A percentile compares a stretch with the other conserved stretches of the same genome.
Evolutionary conservation across 148 eudicot species (phyloP).

Genomic region (Fagopyrum homotropicum): DNA sequence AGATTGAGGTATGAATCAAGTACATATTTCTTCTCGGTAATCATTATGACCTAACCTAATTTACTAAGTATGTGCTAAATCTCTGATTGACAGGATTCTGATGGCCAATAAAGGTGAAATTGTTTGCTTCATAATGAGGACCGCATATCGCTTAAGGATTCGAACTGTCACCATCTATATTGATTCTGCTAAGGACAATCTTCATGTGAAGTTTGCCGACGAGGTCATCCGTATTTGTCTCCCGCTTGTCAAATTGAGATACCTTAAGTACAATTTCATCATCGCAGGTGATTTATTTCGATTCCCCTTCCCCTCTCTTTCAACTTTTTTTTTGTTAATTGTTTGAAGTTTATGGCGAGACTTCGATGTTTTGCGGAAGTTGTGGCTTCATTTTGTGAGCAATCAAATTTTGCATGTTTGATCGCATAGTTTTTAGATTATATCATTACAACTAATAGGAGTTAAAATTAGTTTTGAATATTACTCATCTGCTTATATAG

Average conservation of each 20-base stretch:
- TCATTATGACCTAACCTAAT: no score
- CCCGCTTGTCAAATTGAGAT: slow-evolving; percentile 73
- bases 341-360: background rate
- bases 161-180: slow-evolving; percentile 90
- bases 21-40: no score
- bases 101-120: slow-evolving; percentile 94
- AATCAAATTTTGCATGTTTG: background rate
- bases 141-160: slow-evolving; percentile 74
- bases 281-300: slow-evolving; percentile 47
- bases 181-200: slow-evolving; percentile 76
- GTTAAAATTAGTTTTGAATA: background rate
- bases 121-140: slow-evolving; percentile 76
- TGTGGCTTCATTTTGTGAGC: background rate
- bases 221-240: slow-evolving; percentile 89
- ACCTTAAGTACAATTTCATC: slow-evolving; percentile 47
- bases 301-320: background rate
- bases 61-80: no score
- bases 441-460: background rate
- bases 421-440: background rate
- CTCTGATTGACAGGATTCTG: slow-evolving; percentile 66
- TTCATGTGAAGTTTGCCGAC: slow-evolving; percentile 82
- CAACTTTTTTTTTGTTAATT: background rate
- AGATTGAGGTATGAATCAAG: no score
- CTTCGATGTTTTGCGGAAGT: background rate
- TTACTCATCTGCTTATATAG: no score